Evolutionary conservation across 257 asterid genomes (phyloP).

Genomic region (Solanum sejunctum): DNA sequence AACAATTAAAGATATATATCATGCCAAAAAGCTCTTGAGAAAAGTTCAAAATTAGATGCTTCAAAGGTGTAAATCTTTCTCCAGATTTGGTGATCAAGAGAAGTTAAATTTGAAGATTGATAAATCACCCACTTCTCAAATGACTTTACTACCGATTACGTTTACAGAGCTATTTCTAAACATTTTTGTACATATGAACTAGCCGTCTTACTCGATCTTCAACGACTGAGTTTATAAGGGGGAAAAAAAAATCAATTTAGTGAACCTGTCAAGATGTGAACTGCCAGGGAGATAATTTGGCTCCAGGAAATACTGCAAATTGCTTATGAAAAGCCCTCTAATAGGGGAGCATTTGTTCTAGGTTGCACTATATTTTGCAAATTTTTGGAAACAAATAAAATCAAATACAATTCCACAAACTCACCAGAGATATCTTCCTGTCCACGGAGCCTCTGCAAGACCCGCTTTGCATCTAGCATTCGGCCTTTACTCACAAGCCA

Average conservation of each 20-base stretch:
- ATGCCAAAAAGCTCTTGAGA: not conserved
- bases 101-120: not conserved
- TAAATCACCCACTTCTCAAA: not conserved
- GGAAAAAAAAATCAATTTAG: not conserved
- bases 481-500: constrained; percentile 72
- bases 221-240: not conserved
- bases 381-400: not conserved
- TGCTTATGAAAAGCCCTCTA: not conserved
- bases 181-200: not conserved
- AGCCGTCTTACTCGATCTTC: not conserved
- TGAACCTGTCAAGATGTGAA: not conserved
- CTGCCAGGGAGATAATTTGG: not conserved
- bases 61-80: not conserved
- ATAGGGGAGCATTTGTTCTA: not conserved
- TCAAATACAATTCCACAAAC: constrained; percentile 1
- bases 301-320: not conserved
- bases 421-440: constrained; percentile 52
- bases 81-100: not conserved
- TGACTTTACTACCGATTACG: not conserved
- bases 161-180: not conserved
- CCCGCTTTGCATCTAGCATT: constrained; percentile 42
- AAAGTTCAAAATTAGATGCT: not conserved
- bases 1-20: not conserved
- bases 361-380: not conserved
- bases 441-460: constrained; percentile 47